Evolutionary conservation across 495 filamentous ascomycete genomes (phyloP).

Genomic region (Penicillium cosmopolitanum): DNA sequence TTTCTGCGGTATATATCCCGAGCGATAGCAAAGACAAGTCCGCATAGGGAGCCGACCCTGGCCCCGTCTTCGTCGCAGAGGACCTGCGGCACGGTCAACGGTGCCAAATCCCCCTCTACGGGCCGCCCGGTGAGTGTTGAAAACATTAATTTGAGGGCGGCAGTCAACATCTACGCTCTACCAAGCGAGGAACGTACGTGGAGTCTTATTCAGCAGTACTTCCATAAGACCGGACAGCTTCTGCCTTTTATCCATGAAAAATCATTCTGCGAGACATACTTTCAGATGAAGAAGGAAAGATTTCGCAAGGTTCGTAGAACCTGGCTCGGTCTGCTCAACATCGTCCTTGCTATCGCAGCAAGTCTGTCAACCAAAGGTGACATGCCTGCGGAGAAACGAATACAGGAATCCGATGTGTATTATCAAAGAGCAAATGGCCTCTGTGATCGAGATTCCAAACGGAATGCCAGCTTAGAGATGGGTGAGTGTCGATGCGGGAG

Average conservation of each 20-base stretch:
- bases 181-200: constrained; percentile 27
- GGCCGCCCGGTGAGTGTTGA: constrained; percentile 1
- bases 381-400: constrained; percentile 17
- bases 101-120: constrained; percentile 2
- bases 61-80: not conserved
- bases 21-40: constrained; percentile 26
- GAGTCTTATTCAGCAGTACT: constrained; percentile 34
- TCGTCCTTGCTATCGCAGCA: constrained; percentile 26
- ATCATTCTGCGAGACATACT: constrained; percentile 41
- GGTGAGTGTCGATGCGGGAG: constrained; percentile 21
- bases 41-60: not conserved
- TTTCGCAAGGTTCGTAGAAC: constrained; percentile 40
- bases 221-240: constrained; percentile 43
- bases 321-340: constrained; percentile 33
- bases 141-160: constrained; percentile 2
- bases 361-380: constrained; percentile 24
- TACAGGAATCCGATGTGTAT: constrained; percentile 40
- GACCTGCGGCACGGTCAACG: not conserved
- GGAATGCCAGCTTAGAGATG: constrained; percentile 40
- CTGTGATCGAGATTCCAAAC: constrained; percentile 36
- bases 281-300: constrained; percentile 29
- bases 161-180: constrained; percentile 27
- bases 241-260: constrained; percentile 43
- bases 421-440: constrained; percentile 36
- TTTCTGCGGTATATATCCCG: constrained; percentile 43